Evolutionary conservation across 805 yeast species (phyloP).

Genomic region (Myxozyma sirexii): DNA sequence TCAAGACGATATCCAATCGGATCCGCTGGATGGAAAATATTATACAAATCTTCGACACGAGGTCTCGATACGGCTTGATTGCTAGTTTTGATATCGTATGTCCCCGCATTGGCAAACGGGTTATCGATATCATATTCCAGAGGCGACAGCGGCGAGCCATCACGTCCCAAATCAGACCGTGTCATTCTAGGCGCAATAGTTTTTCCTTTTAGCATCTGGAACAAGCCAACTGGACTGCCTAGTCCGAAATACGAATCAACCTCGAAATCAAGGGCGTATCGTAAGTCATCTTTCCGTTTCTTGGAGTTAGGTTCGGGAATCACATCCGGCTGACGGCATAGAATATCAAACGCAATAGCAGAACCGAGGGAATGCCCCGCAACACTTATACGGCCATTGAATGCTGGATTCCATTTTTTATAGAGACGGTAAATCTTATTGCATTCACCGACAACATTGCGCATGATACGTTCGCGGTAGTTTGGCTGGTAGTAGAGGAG

Average conservation of each 20-base stretch:
- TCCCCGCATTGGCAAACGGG: conserved; percentile 12
- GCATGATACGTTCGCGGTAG: conserved; percentile 63
- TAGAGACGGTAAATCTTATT: conserved; percentile 65
- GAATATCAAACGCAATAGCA: conserved; percentile 75
- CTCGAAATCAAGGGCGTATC: conserved; percentile 57
- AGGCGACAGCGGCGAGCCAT: conserved; percentile 14
- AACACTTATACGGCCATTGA: conserved; percentile 78
- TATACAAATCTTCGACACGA: conserved; percentile 65
- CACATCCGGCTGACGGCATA: conserved; percentile 52
- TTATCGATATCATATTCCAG: conserved; percentile 22
- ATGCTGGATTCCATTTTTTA: conserved; percentile 64
- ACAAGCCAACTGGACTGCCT: conserved; percentile 91
- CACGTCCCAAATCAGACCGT: neutral
- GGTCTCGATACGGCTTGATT: conserved; percentile 44
- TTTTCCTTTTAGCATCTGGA: conserved; percentile 69
- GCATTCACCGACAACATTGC: conserved; percentile 62
- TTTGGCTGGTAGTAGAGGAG: conserved; percentile 71
- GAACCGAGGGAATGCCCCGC: conserved; percentile 94
- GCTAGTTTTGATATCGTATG: neutral
- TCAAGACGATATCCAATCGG: conserved; percentile 90
- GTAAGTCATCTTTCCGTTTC: neutral
- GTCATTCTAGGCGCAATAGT: conserved; percentile 48
- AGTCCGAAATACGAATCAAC: conserved; percentile 76
- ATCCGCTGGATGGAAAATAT: conserved; percentile 87
- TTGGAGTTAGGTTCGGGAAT: neutral